Evolutionary conservation across 441 rosid genomes (phyloP), one percentile per base, ranked within the genome.

Genomic region (Croton laevigatus): DNA sequence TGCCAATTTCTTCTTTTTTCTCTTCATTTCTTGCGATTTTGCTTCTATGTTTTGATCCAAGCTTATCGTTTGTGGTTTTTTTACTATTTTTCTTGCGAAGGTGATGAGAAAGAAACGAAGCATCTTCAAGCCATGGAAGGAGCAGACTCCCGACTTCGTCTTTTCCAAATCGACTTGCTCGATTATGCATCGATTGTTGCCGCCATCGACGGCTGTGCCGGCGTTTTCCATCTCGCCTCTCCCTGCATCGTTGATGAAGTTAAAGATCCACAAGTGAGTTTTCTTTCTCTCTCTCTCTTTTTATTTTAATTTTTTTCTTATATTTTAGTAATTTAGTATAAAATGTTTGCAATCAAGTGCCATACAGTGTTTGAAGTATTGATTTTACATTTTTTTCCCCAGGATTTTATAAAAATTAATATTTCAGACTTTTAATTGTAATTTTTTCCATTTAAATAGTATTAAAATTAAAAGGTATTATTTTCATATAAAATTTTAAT

Each of bases 161-260:
- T 94, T 71, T 86, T 77, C 84, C 92, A 90, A 77, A 89, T 94
- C 67, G 96, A 91, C 71, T 95, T 94, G 74, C 89, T 89, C 17
- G 81, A 89, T 59, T 88, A 85, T 73, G 89, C 85, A 48, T 85
- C 96, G 32, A 76, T 91, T 69, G 69, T 71, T 66, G 78, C 94
- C 49, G 88, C 96, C 6, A 68, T 89, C 76, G 68, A 62, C 34
- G 93, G 94, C 58, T 94, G 97, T 59, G 44, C 77, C 49, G 95
- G 97, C 17, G 90, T 91, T 40, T 94, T 94, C 83, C 97, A 94
- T 78, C 85, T 94, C 42, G 98, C 98, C 38, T 91, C 94, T 63
- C 97, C 98, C 16, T 89, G 94, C 83, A 90, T 74, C 76, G 86
- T 91, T 62, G 97, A 90, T 55, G 66, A 75, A 78, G 97, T 88